Base-by-base conservation (phyloP, 2,329 filamentous ascomycete species). In the Eurotiales sp. region DNA sequence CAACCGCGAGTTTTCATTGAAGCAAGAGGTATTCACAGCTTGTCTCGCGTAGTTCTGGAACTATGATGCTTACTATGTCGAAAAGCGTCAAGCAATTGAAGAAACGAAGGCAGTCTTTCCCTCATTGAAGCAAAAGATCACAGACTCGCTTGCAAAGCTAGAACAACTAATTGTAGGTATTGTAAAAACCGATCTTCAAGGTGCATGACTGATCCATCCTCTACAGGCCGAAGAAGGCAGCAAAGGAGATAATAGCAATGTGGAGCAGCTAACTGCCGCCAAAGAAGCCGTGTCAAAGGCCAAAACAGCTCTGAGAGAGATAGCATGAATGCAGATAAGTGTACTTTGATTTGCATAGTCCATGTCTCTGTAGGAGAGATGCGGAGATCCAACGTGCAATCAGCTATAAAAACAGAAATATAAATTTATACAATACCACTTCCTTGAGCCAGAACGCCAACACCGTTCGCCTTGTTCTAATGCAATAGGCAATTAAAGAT, bases 21-120 rank as follows among this genome's bases (percentile, higher is more conserved):
- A 85, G 72, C 92, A 99, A 69, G 88, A 96, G 81, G 93, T 95
- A 69, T 36, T 79, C 25, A 27, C 25, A 6, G 25, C 5, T 64
- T 29, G 29, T 12, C 40, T 36, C 22, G 2, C 7, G 3, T 37
- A 3, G 11, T 15, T 8, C 6, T 12, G 14, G 23, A 30, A 14
- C 12, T 10, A 1, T 40, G 32, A 21, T 6, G 17, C 34, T 37
- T 49, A 42, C 46, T 36, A 19, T 8, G 5, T 8, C 37, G 5
- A 34, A 15, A 21, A 96, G 90, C 81, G 82, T 73, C 81, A 82
- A 75, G 91, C 88, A 19, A 75, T 90, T n/a, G 84, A 90, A 58
- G 88, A 99, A 73, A 97, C 93, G 8, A 87, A 87, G 66, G 87
- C 84, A 51, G 83, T 97, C 23, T 87, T 97, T 61, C 85, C 79